Base-by-base conservation (phyloP, 371 early-diverging fungal species). In the Cokeromyces recurvatus region DNA sequence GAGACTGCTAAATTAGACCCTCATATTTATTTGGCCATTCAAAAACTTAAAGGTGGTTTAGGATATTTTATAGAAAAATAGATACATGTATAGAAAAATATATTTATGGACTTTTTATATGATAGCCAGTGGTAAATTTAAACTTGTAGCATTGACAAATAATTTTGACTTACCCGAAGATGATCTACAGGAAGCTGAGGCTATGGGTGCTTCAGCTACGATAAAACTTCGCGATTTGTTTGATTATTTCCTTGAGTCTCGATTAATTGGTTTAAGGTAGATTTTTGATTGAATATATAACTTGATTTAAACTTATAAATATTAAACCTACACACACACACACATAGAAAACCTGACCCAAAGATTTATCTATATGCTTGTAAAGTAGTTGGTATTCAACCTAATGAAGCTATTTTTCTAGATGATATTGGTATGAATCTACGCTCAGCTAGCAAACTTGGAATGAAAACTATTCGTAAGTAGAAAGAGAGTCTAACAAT, bases 351-450 rank as follows among this genome's bases (percentile, higher is more conserved):
- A 59, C 89, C 89, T 0, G 86, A 88, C 56, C 84, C 83, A 3
- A 67, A 59, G 15, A 74, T 88, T 29, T 86, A 71, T 48, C 51
- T 61, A 23, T 74, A 79, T 57, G 84, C 86, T 1, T 85, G 84
- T 64, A 61, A 81, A 16, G 41, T 67, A 11, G 59, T 82, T 15
- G 79, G 78, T 10, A 76, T 88, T 22, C 52, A 68, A 39, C 81
- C 87, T 15, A 40, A 66, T 10, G 77, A 85, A 31, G 80, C 73
- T 14, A 77, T 86, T 39, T 85, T 89, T 57, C 46, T 89, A 47
- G 89, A 89, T 64, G 89, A 86, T 52, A 89, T 89, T 70, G 87
- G 86, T 22, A 73, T 71, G 74, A 88, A 88, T 36, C 56, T 88
- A 36, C 75, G 79, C 43, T 61, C 85, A 9, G 86, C 86, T 1